Percentiles rank a stretch among this genome's conserved stretches.
Evolutionary conservation across 1,284 basidiomycete species (phyloP).

Genomic region (Ustilago nuda): DNA sequence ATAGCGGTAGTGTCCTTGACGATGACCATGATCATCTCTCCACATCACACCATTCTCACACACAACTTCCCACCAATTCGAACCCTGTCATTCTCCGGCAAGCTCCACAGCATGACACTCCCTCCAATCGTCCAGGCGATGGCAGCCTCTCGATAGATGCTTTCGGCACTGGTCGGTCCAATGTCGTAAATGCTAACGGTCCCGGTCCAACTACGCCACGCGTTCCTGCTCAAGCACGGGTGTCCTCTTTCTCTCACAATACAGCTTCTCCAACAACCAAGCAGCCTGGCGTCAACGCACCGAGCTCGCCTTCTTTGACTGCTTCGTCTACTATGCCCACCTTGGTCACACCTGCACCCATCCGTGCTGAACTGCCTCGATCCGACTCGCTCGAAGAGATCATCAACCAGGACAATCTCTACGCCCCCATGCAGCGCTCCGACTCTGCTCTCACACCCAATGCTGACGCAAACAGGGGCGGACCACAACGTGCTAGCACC

Average conservation of each 20-base stretch:
- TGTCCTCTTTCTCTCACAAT: slow-evolving; percentile 6
- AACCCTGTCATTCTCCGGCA: slow-evolving; percentile 40
- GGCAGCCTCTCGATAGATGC: slow-evolving; percentile 59
- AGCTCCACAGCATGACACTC: not conserved
- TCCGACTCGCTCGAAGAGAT: slow-evolving; percentile 51
- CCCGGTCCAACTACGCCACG: not conserved
- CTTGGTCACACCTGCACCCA: slow-evolving; percentile 44
- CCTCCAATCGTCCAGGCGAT: slow-evolving; percentile 49
- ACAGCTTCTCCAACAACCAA: not conserved
- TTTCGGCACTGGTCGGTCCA: slow-evolving; percentile 21
- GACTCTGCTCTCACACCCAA: slow-evolving; percentile 2
- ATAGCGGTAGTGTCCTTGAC: slow-evolving; percentile 38
- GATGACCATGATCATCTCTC: slow-evolving; percentile 39
- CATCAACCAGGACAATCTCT: slow-evolving; percentile 38
- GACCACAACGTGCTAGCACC: slow-evolving; percentile 37
- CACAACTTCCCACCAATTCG: slow-evolving; percentile 18
- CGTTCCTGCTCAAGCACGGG: not conserved
- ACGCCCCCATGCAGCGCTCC: slow-evolving; percentile 16
- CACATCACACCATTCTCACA: slow-evolving; percentile 43
- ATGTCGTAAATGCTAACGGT: slow-evolving; percentile 15
- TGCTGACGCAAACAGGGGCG: slow-evolving; percentile 3
- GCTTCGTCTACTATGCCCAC: slow-evolving; percentile 46
- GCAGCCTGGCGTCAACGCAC: slow-evolving; percentile 1
- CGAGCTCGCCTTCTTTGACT: slow-evolving; percentile 22
- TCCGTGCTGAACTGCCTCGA: slow-evolving; percentile 41